Conservation (phyloP, 2,329 filamentous ascomycete genomes). For the Diaporthe helianthi region DNA sequence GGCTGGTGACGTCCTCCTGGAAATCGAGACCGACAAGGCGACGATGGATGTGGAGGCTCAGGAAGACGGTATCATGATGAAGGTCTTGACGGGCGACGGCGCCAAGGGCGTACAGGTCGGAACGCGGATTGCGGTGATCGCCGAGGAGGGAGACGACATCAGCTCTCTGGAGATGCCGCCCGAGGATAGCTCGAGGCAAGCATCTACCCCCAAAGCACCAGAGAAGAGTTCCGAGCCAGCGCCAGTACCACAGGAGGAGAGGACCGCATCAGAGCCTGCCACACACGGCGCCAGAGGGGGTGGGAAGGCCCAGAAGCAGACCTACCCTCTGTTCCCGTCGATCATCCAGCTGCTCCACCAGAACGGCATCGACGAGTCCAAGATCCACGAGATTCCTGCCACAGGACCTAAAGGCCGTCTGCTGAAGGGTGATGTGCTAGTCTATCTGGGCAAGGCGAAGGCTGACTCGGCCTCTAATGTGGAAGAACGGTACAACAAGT, state of each 20-base stretch:
- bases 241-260: conserved; percentile 37
- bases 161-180: conserved; percentile 75
- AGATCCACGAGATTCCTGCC: conserved; percentile 81
- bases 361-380: conserved; percentile 77
- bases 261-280: conserved; percentile 32
- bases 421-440: conserved; percentile 94
- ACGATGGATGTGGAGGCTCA: conserved; percentile 95
- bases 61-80: conserved; percentile 85
- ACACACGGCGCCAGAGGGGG: conserved; percentile 40
- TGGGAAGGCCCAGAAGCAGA: conserved; percentile 66
- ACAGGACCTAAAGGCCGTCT: conserved; percentile 88
- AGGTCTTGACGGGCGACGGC: conserved; percentile 78
- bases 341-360: conserved; percentile 82
- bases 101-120: conserved; percentile 81
- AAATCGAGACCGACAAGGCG: conserved; percentile 94
- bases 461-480: conserved; percentile 74
- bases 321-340: conserved; percentile 80
- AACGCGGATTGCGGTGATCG: conserved; percentile 80
- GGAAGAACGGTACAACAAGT: conserved; percentile 74
- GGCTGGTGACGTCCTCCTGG: conserved; percentile 85
- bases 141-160: conserved; percentile 82
- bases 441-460: conserved; percentile 82
- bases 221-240: conserved; percentile 30
- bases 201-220: conserved; percentile 44
- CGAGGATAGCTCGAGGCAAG: conserved; percentile 62